phyloP scores from a whole-genome alignment of 768 basidiomycete species.

The Imleria badia region DNA sequence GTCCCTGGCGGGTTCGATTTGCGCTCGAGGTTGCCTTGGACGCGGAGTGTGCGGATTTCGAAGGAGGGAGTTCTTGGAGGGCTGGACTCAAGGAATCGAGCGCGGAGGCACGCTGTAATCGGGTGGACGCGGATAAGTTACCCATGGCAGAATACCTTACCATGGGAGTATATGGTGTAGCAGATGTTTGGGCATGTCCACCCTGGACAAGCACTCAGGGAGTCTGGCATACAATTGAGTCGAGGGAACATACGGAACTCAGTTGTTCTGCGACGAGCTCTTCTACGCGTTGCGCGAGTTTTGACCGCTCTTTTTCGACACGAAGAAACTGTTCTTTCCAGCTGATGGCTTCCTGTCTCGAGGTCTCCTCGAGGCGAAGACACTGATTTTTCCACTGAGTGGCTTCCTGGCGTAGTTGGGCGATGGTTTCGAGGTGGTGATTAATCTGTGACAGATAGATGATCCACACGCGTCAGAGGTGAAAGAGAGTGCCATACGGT shows the following conservation, averaged over 20 bases:
- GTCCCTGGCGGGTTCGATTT: conserved; percentile 10
- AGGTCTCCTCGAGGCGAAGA: conserved; percentile 44
- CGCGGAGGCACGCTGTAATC: conserved; percentile 14
- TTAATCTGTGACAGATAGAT: conserved; percentile 41
- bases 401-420: conserved; percentile 61
- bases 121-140: conserved; percentile 33
- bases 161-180: conserved; percentile 37
- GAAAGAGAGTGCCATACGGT: conserved; percentile 41
- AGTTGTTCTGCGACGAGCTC: conserved; percentile 55
- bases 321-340: conserved; percentile 82
- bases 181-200: conserved; percentile 14
- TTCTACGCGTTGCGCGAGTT: conserved; percentile 55
- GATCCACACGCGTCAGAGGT: neutral
- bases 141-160: conserved; percentile 17
- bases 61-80: conserved; percentile 32
- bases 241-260: conserved; percentile 36
- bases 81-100: conserved; percentile 23
- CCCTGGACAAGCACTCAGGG: conserved; percentile 11
- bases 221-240: neutral
- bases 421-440: conserved; percentile 60
- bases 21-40: conserved; percentile 19
- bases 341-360: conserved; percentile 52
- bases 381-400: conserved; percentile 74
- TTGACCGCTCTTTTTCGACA: conserved; percentile 66
- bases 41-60: conserved; percentile 32